Evolutionary conservation across 257 asterid genomes (phyloP), one percentile per base, ranked within the genome.

Genomic region (Fraxinus americana): DNA sequence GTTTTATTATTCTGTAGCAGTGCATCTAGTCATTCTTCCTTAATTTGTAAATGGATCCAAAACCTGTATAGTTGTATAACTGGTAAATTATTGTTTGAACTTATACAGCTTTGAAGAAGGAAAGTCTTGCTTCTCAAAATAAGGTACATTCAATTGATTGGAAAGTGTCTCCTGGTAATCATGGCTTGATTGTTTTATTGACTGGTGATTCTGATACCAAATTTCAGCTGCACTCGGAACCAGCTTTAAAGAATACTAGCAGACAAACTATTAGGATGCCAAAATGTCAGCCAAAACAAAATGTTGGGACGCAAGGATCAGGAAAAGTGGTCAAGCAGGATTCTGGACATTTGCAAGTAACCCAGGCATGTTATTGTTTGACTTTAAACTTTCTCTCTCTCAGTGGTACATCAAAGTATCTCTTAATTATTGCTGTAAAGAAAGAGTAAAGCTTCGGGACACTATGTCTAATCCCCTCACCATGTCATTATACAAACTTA

Each of bases 241-340:
- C 80, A 79, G 84, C 83, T 75, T 54, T 78, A 67, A 93, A 84
- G 89, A 89, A 88, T 85, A 80, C 74, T 38, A 81, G 69, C 81
- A 79, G 84, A 74, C 92, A 80, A 75, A 63, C 91, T 75, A 78
- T 63, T 57, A 82, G 87, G 59, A 61, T 75, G 72, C 71, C 89
- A 70, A 94, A 84, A 85, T 48, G 81, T 78, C 94, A 83, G 76
- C 87, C 90, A 75, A 90, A 90, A 63, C 92, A 86, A 81, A 83
- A 76, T 79, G 76, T 77, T 16, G 86, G 80, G 81, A 84, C 82
- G 82, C 87, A 79, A 76, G 91, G 89, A 82, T 72, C 87, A 35
- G 88, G 81, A 75, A 89, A 80, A 80, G 72, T 83, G 19, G 73
- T 79, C 71, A 89, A 91, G 84, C 92, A 65, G 79, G 94, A 83